These are phyloP conservation scores for Penicillium pancosmium DNA, from an alignment of 495 filamentous ascomycete genomes.

Conservation along the genomic window DNA sequence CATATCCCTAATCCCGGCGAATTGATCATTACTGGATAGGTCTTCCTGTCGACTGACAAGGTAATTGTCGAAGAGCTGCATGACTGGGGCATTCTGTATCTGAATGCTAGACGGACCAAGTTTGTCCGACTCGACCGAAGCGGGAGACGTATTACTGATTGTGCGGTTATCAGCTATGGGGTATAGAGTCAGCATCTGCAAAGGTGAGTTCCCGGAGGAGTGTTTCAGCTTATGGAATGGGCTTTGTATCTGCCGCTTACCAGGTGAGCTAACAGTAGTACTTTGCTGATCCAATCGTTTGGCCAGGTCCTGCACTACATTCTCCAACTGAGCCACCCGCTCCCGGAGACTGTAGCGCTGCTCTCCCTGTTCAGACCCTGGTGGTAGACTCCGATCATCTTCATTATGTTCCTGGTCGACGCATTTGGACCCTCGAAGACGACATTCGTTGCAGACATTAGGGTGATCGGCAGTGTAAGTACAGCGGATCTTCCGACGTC, in stretches of 20 bases:
- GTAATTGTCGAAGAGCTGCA: constrained; percentile 47
- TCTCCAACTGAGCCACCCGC: constrained; percentile 41
- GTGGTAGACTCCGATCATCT: constrained; percentile 11
- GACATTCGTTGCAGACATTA: constrained; percentile 41
- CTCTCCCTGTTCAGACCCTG: constrained; percentile 20
- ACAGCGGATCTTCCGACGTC: constrained; percentile 47
- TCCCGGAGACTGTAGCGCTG: constrained; percentile 42
- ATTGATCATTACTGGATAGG: constrained; percentile 26
- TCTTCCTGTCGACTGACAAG: constrained; percentile 39
- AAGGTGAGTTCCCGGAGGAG: background rate
- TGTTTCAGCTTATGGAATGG: background rate
- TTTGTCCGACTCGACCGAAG: constrained; percentile 24
- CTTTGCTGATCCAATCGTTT: constrained; percentile 29
- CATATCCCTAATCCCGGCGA: constrained; percentile 27
- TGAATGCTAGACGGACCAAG: constrained; percentile 27
- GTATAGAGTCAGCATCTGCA: too few species aligned
- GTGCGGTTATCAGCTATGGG: constrained; percentile 8
- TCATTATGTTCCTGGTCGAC: constrained; percentile 36
- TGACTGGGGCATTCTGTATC: constrained; percentile 42
- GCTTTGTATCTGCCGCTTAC: constrained; percentile 1
- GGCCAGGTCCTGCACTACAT: constrained; percentile 31
- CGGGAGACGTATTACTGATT: constrained; percentile 8
- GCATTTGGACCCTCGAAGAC: constrained; percentile 34
- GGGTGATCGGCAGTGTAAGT: constrained; percentile 33
- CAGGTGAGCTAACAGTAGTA: background rate